Evolutionary conservation across 2,329 filamentous ascomycete species (phyloP), one percentile per base, ranked within the genome.

Genomic region (Fusarium avenaceum): DNA sequence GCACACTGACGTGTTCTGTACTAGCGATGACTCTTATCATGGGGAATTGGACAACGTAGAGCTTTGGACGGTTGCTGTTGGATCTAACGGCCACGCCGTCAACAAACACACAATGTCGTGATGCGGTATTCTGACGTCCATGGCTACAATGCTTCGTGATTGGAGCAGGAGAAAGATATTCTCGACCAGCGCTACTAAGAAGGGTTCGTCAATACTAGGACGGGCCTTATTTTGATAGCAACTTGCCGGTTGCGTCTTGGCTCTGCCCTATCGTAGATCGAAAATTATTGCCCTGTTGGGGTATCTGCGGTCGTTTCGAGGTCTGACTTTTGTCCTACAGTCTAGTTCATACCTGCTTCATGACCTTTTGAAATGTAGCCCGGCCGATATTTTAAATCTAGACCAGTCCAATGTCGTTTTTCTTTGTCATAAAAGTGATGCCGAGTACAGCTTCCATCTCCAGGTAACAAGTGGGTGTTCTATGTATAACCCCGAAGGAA

Each of bases 221-320:
- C 30, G 15, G 30, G 15, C 14, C 13, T 33, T 5, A 15, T 33
- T 39, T 61, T 60, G 54, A 39, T 44, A 11, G 35, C 14, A 42
- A 11, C 5, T 22, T 62, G 33, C 59, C 40, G 59, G 20, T 26
- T 7, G 11, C 26, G 22, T 33, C 57, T 62, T 55, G 42, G 28
- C 42, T 20, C 17, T 38, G 15, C 8, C 35, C 17, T 14, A 7
- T 26, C 28, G 20, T 30, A 33, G 6, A 32, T 26, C 26, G 35
- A 22, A 14, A 51, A 32, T 14, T 8, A 19, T 39, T 55, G 17
- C 15, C 33, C 17, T 40, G n/a, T 40, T 51, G 52, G 52, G 22
- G 52, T n/a, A 46, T 61, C 24, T 28, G 35, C 40, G 40, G 56
- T 26, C 44, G 19, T 33, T 40, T 26, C 10, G n/a, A 45, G 26